Base-by-base conservation (phyloP, 768 basidiomycete genomes). In the Collybiopsis confluens region DNA sequence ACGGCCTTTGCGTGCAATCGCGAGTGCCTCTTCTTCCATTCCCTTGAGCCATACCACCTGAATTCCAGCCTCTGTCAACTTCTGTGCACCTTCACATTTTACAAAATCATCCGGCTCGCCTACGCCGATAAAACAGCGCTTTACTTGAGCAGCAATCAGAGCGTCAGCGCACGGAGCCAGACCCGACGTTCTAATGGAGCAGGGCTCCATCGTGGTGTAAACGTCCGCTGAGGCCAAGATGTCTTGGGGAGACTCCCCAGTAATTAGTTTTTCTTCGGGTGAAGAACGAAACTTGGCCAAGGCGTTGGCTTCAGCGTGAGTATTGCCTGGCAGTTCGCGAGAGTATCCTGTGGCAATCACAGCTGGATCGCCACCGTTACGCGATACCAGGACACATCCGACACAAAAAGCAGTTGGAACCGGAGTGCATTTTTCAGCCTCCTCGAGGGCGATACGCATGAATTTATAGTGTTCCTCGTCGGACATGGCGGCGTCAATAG, bases 141-240 rank as follows among this genome's bases (percentile, higher is more conserved):
- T 79, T 37, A 98, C 75, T 38, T 73, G 72, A 3, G 88, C 85
- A 15, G 74, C 73, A 30, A 97, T 81, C 47, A 98, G 79, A 2
- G 89, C 88, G 56, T 93, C 82, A 9, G 91, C 85, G 65, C 97
- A 98, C 1, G 94, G 86, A 0, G 84, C 69, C 41, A 95, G 76
- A 2, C 96, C 95, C 0, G 91, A 94, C 8, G 91, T 88, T 55
- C 97, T 76, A 30, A 90, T 68, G 4, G 93, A 96, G 65, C 97
- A 99, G 9, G 96, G 97, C 64, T 99, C 97, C 75, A 99, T 81
- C 0, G 97, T 98, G 0, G 95, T 96, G 64, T 97, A 98, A 40
- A 90, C 85, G 65, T 92, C 89, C 21, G 84, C 75, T 21, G 75
- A 75, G 18, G 70, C 56, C 38, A 89, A 68, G 24, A 95, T 62